Evolutionary conservation across 2,329 filamentous ascomycete genomes (phyloP).

Genomic region (Epichloe bromicola): DNA sequence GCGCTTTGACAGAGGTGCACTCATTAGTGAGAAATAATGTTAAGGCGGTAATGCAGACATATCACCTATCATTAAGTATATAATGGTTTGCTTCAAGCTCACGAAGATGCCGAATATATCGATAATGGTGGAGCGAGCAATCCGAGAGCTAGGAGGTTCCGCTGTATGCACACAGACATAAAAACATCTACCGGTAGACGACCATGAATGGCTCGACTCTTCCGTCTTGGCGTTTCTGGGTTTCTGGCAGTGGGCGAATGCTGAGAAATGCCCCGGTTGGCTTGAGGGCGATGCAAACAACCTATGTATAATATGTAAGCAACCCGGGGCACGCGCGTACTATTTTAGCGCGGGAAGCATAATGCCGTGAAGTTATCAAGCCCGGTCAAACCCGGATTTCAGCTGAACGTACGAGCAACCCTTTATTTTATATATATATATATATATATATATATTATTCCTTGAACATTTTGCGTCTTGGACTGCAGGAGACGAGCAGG

Average conservation of each 20-base stretch:
- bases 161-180: neutral
- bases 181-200: too few relatives aligned
- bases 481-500: too few relatives aligned
- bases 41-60: neutral
- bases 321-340: too few relatives aligned
- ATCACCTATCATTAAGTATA: neutral
- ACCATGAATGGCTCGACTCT: neutral
- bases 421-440: too few relatives aligned
- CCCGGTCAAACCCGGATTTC: too few relatives aligned
- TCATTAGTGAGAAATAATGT: neutral
- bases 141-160: neutral
- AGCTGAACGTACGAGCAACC: too few relatives aligned
- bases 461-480: too few relatives aligned
- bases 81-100: neutral
- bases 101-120: neutral
- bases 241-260: neutral
- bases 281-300: too few relatives aligned
- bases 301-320: too few relatives aligned
- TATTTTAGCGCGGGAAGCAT: too few relatives aligned
- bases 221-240: neutral
- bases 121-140: neutral
- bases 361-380: too few relatives aligned
- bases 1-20: neutral
- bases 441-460: too few relatives aligned
- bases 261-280: neutral